phyloP scores from a whole-genome alignment of 129 eudicot genomes.

The Artemisia argyi region DNA sequence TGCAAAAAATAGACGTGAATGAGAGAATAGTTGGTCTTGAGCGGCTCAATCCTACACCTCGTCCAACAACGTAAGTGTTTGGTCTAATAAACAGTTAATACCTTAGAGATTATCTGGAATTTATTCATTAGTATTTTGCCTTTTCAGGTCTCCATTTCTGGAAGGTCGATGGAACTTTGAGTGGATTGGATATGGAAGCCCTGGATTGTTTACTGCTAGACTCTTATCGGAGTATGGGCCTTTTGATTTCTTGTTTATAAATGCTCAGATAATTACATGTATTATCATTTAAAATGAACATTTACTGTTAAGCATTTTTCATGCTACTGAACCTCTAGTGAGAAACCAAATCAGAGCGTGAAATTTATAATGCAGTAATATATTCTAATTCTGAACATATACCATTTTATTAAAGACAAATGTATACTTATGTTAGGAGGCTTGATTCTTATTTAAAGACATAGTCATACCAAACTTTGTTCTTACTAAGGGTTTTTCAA shows the following conservation, averaged over 20 bases:
- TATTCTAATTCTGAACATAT: no score
- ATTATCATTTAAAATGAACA: not conserved
- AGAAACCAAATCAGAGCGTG: not conserved
- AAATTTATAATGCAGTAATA: no score
- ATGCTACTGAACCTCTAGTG: constrained; percentile 7
- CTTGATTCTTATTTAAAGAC: no score
- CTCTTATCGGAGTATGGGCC: constrained; percentile 64
- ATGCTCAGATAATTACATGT: not conserved
- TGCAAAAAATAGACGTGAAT: constrained; percentile 78
- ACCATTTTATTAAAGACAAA: no score
- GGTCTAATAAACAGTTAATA: not conserved
- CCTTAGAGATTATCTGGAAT: not conserved
- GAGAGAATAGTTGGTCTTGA: constrained; percentile 91
- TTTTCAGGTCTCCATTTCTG: constrained; percentile 78
- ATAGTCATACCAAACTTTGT: no score
- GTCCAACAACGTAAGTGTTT: constrained; percentile 88
- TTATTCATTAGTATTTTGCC: constrained; percentile 30
- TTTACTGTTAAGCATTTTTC: not conserved
- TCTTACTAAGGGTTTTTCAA: no score
- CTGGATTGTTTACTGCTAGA: constrained; percentile 63
- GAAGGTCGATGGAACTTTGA: constrained; percentile 91
- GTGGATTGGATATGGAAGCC: constrained; percentile 87
- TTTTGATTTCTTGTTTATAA: not conserved
- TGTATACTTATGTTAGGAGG: no score
- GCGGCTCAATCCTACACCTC: constrained; percentile 91